Base-by-base conservation (phyloP, 495 filamentous ascomycete genomes). In the Xylaria venustula region DNA sequence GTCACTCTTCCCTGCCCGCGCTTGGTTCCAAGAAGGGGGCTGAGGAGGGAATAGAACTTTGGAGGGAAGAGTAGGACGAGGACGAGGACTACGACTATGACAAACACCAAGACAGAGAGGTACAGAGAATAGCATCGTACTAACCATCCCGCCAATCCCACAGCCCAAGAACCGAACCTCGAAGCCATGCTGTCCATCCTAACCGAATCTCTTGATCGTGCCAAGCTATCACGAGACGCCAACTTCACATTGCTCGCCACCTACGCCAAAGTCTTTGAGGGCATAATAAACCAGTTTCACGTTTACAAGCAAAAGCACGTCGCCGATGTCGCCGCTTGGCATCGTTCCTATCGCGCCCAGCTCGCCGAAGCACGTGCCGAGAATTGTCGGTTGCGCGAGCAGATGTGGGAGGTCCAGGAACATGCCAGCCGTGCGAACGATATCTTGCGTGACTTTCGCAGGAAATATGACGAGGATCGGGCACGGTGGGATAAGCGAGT, bases 371-470 rank as follows among this genome's bases (percentile, higher is more conserved):
- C 82, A 61, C 79, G 82, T 8, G 77, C 79, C 54, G 81, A 83
- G 72, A 85, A 85, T 64, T 72, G 73, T 48, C 73, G 74, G 3
- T 74, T 85, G n/a, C 79, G 81, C 40, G 78, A 81, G 56, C 78
- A 83, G 70, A 82, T 85, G 50, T 80, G 78, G 74, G 81, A 82
- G 62, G 83, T 82, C 77, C 77, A 80, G 61, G 78, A 77, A 41
- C 75, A 77, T 49, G 82, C 82, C 37, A 77, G 69, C 22, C 64
- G 66, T 4, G 81, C 79, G 40, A 83, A 82, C 69, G 75, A 76
- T 50, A 59, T 73, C 57, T 65, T 85, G 40, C 81, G 82, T 42
- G 60, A 71, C 6, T 81, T 83, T 58, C 75, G 81, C 25, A 73
- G 77, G 30, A 67, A 64, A 25, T 79, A 77, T 62, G 76, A 82